Conservation (phyloP, 768 basidiomycete genomes). For the Amanita exitialis region DNA sequence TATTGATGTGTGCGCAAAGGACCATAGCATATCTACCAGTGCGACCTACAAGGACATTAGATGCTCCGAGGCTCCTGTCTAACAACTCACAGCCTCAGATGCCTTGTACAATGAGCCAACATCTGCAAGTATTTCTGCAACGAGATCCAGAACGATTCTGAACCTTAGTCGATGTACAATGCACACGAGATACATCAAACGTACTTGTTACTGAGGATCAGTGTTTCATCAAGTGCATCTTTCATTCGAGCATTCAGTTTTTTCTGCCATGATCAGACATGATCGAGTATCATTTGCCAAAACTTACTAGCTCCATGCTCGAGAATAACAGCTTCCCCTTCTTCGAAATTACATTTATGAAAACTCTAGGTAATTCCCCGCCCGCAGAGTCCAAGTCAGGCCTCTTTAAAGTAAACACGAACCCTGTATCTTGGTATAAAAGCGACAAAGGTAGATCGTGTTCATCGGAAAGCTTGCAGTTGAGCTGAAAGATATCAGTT, state of each 20-base stretch:
- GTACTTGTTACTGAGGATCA: slow-evolving; percentile 77
- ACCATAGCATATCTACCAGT: slow-evolving; percentile 81
- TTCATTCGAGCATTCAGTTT: slow-evolving; percentile 85
- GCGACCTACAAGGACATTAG: slow-evolving; percentile 46
- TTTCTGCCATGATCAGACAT: slow-evolving; percentile 36
- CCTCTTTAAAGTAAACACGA: slow-evolving; percentile 65
- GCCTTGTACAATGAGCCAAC: slow-evolving; percentile 82
- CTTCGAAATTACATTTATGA: slow-evolving; percentile 56
- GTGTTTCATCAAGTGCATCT: slow-evolving; percentile 83
- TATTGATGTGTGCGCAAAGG: slow-evolving; percentile 77
- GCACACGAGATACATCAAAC: slow-evolving; percentile 5
- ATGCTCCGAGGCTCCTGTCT: neutral
- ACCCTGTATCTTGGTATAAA: slow-evolving; percentile 64
- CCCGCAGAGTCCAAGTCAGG: slow-evolving; percentile 33
- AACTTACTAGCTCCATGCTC: slow-evolving; percentile 68
- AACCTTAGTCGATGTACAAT: neutral
- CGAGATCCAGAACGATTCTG: slow-evolving; percentile 75
- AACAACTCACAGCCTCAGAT: slow-evolving; percentile 69
- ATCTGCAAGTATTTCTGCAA: slow-evolving; percentile 55
- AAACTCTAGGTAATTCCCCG: slow-evolving; percentile 56
- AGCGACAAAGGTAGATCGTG: slow-evolving; percentile 58
- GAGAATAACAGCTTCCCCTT: slow-evolving; percentile 71
- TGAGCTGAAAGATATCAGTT: slow-evolving; percentile 75
- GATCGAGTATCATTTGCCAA: neutral
- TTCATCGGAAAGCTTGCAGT: slow-evolving; percentile 44